Base-by-base conservation (phyloP, 2,329 filamentous ascomycete species). In the Dothideomycetes sp. region DNA sequence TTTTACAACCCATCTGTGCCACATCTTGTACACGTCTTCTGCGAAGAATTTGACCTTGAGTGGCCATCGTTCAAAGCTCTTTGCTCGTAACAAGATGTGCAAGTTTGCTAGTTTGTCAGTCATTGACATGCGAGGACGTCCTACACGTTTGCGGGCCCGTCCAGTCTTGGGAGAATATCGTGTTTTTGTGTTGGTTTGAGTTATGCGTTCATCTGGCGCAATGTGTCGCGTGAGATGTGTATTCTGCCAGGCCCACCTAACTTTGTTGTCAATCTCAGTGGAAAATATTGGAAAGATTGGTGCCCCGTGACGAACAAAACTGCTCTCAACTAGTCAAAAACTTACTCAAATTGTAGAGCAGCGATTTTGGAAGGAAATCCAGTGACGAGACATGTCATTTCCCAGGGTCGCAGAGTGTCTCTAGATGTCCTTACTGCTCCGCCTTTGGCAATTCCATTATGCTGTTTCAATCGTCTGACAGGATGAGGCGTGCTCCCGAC, bases 401-500 rank as follows among this genome's bases (percentile, higher is more conserved):
- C 84, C 87, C 91, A 96, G 0, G 91, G 91, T 29, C 85, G 74
- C 46, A 88, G 63, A 4, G 63, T 77, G 33, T 67, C 62, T 38
- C 75, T 72, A 9, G 81, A 75, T 0, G 91, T 98, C 33, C 80
- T 74, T 20, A 70, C 76, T 20, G 91, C 91, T 24, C 91, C 91
- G 37, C 91, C 91, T 55, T 78, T 82, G 22, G 72, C 71, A 35
- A 78, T 67, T 38, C 91, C 91, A 71, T 98, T 98, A 64, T 98
- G 91, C 60, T 96, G 91, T 47, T 78, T 79, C 17, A 96, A 70
- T 11, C 91, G 82, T 45, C 89, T 75, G 1, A 79, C 78, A 29
- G 91, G 89, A 55, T 95, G 79, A 0, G 88, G 88, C 1, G 91
- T 96, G 30, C 85, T 94, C 39, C 91, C 91, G 41, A 96, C 82